Conservation (phyloP, 2,329 filamentous ascomycete genomes). For the Sclerotinia sclerotiorum region DNA sequence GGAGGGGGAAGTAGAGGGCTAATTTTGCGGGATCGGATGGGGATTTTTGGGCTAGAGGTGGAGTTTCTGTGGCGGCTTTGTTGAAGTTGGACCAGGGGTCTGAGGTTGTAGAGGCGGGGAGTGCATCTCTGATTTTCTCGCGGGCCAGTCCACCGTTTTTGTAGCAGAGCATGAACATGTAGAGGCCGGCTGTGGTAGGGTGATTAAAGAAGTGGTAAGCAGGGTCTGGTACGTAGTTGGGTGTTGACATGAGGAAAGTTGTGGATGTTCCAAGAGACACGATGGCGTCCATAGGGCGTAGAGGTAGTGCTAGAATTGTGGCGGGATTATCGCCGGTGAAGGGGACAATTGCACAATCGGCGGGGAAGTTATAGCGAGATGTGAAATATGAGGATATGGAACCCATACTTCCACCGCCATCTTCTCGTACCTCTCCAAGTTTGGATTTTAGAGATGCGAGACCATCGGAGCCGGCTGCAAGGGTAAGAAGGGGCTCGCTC, state of each 20-base stretch:
- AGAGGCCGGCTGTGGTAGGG: constrained; percentile 82
- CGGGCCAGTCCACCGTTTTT: constrained; percentile 95
- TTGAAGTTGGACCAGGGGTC: constrained; percentile 82
- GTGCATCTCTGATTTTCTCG: constrained; percentile 80
- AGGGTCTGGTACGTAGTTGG: constrained; percentile 84
- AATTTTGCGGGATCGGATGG: constrained; percentile 67
- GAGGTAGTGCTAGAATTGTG: constrained; percentile 86
- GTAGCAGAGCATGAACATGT: constrained; percentile 99
- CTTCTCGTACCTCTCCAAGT: constrained; percentile 75
- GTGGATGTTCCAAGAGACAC: constrained; percentile 93
- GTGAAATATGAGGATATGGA: constrained; percentile 76
- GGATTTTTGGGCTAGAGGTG: constrained; percentile 64
- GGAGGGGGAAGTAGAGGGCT: constrained; percentile 91
- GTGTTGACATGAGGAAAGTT: constrained; percentile 96
- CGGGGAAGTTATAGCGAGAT: constrained; percentile 71
- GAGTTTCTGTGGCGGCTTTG: constrained; percentile 63
- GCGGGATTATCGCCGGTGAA: constrained; percentile 97
- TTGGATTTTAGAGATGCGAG: constrained; percentile 69
- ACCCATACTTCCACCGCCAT: constrained; percentile 79
- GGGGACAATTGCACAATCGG: constrained; percentile 73
- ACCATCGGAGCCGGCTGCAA: constrained; percentile 63
- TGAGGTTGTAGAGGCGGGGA: constrained; percentile 56
- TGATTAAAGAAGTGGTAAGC: constrained; percentile 98
- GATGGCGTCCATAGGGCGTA: constrained; percentile 86
- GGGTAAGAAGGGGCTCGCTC: constrained; percentile 71